Base-by-base conservation (phyloP, 1,139 yeast genomes). In the Lodderomyces metapsilosis region DNA sequence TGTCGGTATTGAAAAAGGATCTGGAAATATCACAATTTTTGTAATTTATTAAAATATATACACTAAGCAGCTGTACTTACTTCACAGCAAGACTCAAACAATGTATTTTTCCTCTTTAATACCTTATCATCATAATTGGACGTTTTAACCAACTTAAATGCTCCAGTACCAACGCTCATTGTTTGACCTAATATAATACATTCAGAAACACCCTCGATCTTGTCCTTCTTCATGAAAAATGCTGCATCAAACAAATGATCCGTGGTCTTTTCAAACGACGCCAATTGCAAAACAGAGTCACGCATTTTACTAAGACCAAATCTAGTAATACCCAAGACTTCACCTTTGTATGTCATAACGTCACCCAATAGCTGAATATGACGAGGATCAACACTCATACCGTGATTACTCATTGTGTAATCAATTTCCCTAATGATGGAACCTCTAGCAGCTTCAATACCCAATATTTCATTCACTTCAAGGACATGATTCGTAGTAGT, bases 381-480 rank as follows among this genome's bases (percentile, higher is more conserved):
- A 74, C 99, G 95, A 49, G 98, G 98, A 73, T 94, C 99, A 44
- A 94, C 98, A 62, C 95, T 88, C 98, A 94, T 94, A 66, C 98
- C 98, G 74, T 94, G 98, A 64, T 89, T 88, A 64, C 95, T 84
- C 99, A 94, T 94, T 43, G 98, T 94, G 58, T 91, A 89, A 62
- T 88, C 96, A 62, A 94, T 92, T 71, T 94, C 98, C 50, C 83
- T 83, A 58, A 92, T 86, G 60, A 94, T 94, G 52, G 95, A 84
- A 0, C 89, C 73, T 62, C 99, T 78, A 1, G 98, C 98, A 1
- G 99, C 99, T 63, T 94, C 99, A 51, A 94, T 94, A 57, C 99
- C 99, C 49, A 94, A 73, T 10, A 92, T 97, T 47, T 82, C 80
- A 57, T 80, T 82, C 51, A 92, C 91, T 62, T 94, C 99, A 47